Conservation (phyloP, 2,329 filamentous ascomycete species). For the Aspergillus sp. region DNA sequence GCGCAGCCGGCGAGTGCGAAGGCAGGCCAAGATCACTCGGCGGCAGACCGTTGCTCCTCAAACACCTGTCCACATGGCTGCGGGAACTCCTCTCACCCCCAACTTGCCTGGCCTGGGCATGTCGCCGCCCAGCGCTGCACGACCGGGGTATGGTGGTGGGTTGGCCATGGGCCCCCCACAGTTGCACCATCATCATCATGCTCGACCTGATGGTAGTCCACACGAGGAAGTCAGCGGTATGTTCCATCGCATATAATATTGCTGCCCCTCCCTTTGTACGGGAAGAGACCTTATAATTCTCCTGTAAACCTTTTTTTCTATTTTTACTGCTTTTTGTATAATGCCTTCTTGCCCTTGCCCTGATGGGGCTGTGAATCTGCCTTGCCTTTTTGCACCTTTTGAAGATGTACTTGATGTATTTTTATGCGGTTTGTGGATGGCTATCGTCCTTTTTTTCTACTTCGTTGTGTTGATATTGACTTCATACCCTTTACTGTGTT, state of each 20-base stretch:
- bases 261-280: slow-evolving; percentile 10
- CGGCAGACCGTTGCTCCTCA: slow-evolving; percentile 65
- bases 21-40: slow-evolving; percentile 93
- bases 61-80: slow-evolving; percentile 59
- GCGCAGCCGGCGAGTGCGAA: slow-evolving; percentile 81
- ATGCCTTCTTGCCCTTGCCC: slow-evolving; percentile 2
- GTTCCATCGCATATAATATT: slow-evolving; percentile 83
- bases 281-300: slow-evolving; percentile 1
- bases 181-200: slow-evolving; percentile 71
- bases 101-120: slow-evolving; percentile 60
- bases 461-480: slow-evolving; percentile 1
- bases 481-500: slow-evolving; percentile 19
- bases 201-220: slow-evolving; percentile 59
- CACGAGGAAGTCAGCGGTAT: slow-evolving; percentile 86
- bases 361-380: background rate
- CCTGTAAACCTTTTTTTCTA: slow-evolving; percentile 1
- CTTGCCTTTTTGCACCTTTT: background rate
- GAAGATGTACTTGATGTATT: slow-evolving; percentile 4
- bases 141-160: slow-evolving; percentile 38
- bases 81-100: slow-evolving; percentile 52
- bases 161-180: slow-evolving; percentile 63
- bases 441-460: slow-evolving; percentile 3
- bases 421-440: slow-evolving; percentile 11
- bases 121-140: slow-evolving; percentile 31
- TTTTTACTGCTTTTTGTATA: slow-evolving; percentile 2